A percentile compares a stretch with the other conserved stretches of the same genome.
These are phyloP conservation scores for Hemisphaericaspora xylofermentans DNA, from an alignment of 1,139 yeast genomes.

Conservation along the genomic window DNA sequence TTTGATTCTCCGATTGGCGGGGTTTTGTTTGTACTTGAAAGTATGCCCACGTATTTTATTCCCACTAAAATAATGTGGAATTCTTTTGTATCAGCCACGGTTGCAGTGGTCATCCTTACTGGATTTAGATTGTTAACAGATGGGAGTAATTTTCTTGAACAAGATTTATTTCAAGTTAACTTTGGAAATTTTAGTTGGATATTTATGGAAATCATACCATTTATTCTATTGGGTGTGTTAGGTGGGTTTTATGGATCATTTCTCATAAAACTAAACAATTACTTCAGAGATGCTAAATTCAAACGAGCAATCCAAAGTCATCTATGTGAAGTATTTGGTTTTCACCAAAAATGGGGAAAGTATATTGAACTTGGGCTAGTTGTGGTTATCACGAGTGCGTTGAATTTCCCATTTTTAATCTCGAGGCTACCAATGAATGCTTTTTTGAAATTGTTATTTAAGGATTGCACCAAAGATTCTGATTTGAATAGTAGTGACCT, in stretches of 20 bases:
- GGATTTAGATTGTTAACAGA: constrained; percentile 62
- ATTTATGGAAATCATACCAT: constrained; percentile 66
- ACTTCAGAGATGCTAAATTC: constrained; percentile 20
- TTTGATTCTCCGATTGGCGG: constrained; percentile 97
- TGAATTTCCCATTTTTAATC: constrained; percentile 56
- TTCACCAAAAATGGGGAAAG: constrained; percentile 17
- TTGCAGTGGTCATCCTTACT: constrained; percentile 61
- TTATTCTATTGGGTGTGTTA: constrained; percentile 59
- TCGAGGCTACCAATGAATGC: constrained; percentile 58
- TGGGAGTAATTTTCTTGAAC: constrained; percentile 50
- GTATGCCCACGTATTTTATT: constrained; percentile 60
- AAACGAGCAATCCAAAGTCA: constrained; percentile 21
- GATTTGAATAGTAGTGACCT: constrained; percentile 29
- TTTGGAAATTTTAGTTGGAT: constrained; percentile 74
- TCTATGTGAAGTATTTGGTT: constrained; percentile 16
- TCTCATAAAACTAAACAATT: constrained; percentile 50
- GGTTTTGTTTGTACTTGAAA: constrained; percentile 80
- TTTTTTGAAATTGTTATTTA: constrained; percentile 57
- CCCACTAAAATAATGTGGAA: constrained; percentile 76
- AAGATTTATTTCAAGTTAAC: constrained; percentile 62
- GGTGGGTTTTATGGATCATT: constrained; percentile 69
- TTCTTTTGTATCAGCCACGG: constrained; percentile 73
- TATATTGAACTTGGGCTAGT: constrained; percentile 50
- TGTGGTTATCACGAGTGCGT: constrained; percentile 49
- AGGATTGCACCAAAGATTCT: constrained; percentile 49